These are phyloP conservation scores for Chimonanthus praecox DNA, from an alignment of 164 flowering plant species.

Conservation along the genomic window DNA sequence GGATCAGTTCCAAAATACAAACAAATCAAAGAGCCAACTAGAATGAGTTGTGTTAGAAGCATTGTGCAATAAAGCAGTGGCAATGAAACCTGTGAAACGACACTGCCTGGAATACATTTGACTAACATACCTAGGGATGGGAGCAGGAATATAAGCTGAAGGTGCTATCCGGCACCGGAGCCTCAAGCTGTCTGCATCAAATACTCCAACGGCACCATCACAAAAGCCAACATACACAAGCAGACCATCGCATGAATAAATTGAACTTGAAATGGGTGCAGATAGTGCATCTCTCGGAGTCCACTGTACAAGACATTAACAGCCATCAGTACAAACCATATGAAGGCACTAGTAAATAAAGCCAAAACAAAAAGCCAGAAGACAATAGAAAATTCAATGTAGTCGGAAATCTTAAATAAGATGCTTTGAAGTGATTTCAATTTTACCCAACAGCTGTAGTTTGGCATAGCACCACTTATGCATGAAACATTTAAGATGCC, in stretches of 20 bases:
- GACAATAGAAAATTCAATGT: too few species aligned
- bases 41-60: not conserved
- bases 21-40: not conserved
- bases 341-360: too few species aligned
- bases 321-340: not conserved
- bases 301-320: slow-evolving; percentile 36
- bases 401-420: too few species aligned
- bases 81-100: not conserved
- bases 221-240: slow-evolving; percentile 51
- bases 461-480: too few species aligned
- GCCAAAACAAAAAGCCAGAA: too few species aligned
- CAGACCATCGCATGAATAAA: slow-evolving; percentile 59
- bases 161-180: slow-evolving; percentile 57
- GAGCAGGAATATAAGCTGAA: slow-evolving; percentile 44
- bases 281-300: slow-evolving; percentile 45
- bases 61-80: not conserved
- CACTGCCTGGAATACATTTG: not conserved
- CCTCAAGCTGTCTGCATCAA: slow-evolving; percentile 52
- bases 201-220: slow-evolving; percentile 67
- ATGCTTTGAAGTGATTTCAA: too few species aligned
- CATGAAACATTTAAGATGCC: too few species aligned
- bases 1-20: not conserved
- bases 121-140: slow-evolving; percentile 31
- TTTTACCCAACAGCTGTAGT: too few species aligned
- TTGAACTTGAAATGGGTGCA: slow-evolving; percentile 56